A percentile compares a stretch with the other conserved stretches of the same genome.
phyloP scores from a whole-genome alignment of 192 early-diverging fungal genomes.

The Kickxella alabastrina region DNA sequence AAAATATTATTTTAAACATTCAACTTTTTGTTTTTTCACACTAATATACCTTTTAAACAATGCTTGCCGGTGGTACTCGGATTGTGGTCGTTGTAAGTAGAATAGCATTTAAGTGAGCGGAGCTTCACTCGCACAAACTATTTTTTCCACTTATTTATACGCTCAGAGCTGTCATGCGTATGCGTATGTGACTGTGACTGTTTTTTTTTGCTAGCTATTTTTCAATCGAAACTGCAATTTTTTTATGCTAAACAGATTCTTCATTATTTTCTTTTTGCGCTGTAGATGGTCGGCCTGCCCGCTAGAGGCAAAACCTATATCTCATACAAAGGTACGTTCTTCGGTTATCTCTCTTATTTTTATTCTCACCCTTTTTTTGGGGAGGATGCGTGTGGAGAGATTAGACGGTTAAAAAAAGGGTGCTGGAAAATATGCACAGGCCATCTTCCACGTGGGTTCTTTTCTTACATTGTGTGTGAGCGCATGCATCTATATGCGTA shows the following conservation, averaged over 20 bases:
- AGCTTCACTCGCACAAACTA: too few species aligned
- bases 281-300: conserved; percentile 85
- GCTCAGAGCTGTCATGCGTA: not conserved
- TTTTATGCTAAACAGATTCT: not conserved
- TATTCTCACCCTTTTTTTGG: too few species aligned
- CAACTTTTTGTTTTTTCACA: not conserved
- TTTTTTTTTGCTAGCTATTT: not conserved
- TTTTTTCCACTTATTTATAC: not conserved
- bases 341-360: not conserved
- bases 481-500: too few species aligned
- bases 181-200: not conserved
- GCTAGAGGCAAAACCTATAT: conserved; percentile 98
- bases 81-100: conserved; percentile 51
- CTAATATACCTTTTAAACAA: conserved; percentile 1
- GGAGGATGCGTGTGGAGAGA: too few species aligned
- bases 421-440: too few species aligned
- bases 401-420: too few species aligned
- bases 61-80: conserved; percentile 51
- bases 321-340: conserved; percentile 70
- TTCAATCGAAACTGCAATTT: not conserved
- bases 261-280: not conserved
- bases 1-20: not conserved
- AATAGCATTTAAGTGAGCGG: too few species aligned
- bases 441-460: too few species aligned
- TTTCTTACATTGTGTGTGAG: too few species aligned